Base-by-base conservation (phyloP, 306 rosid genomes). In the Prunus fruticosa region DNA sequence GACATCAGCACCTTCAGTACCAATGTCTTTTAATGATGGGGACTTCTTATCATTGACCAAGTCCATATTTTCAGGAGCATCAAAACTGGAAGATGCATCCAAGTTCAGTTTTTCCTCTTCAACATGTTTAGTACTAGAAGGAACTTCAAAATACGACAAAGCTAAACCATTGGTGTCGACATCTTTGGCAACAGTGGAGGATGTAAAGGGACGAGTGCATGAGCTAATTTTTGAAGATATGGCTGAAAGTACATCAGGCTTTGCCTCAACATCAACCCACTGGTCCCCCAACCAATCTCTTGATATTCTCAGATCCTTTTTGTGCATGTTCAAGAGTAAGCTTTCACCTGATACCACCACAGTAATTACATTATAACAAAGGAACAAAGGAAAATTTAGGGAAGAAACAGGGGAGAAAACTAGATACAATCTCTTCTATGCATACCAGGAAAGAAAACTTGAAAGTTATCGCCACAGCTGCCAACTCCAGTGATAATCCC, bases 201-300 rank as follows among this genome's bases (percentile, higher is more conserved):
- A 83, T 77, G 65, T 28, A 38, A 88, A 76, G 64, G 76, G 80
- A 75, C 72, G 77, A 19, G 84, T 51, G 77, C 88, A 87, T 51
- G 82, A 78, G 76, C 83, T 68, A 69, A 69, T 63, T 78, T 68
- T 50, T 11, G 88, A 66, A 75, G 85, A 71, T 82, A 92, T 60
- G 52, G 84, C 74, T 46, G 89, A 72, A 71, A 89, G 82, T 84
- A 95, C 77, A 71, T 85, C 88, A 61, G 92, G 92, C 82, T 88
- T 92, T 46, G 83, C 80, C 85, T 84, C 83, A 50, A 89, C 79
- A 67, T 83, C 74, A 76, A 90, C 61, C 99, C 99, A 95, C 56
- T 51, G 73, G 82, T 88, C 92, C n/a, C 91, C 92, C 52, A 82
- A 86, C 99, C 99, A 95, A 77, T 95, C 99, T 83, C 90, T 75